A percentile compares a stretch with the other conserved stretches of the same genome.
Evolutionary conservation across 306 rosid genomes (phyloP).

Genomic region (Hippophae tibetana): DNA sequence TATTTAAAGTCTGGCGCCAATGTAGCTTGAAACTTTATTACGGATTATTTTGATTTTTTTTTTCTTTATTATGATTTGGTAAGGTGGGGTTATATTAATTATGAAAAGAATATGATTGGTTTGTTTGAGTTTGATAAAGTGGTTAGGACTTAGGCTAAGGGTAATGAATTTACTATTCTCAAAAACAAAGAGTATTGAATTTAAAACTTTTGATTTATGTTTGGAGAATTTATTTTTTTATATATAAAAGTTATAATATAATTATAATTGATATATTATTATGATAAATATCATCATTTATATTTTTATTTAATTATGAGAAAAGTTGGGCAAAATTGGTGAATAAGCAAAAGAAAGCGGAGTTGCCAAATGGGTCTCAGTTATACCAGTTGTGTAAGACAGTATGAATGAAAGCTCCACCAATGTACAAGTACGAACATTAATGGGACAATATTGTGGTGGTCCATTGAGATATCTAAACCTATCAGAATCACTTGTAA

Average conservation of each 20-base stretch:
- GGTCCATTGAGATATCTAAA: conserved; percentile 7
- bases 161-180: no score
- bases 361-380: not conserved
- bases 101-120: no score
- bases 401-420: conserved; percentile 15
- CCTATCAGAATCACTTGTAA: not conserved
- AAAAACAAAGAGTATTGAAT: no score
- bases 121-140: not conserved
- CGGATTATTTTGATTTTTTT: conserved; percentile 5
- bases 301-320: not conserved
- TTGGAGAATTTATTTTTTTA: no score
- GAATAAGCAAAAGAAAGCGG: conserved; percentile 8
- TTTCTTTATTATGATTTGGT: no score
- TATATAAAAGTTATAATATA: no score
- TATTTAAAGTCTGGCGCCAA: conserved; percentile 10
- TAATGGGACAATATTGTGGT: conserved; percentile 3
- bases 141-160: not conserved
- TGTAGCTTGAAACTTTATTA: conserved; percentile 12
- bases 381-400: conserved; percentile 21
- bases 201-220: no score
- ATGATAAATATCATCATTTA: not conserved
- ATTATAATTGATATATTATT: no score
- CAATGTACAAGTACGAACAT: no score
- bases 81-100: no score
- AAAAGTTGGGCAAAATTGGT: not conserved